Percentiles rank a stretch among this genome's conserved stretches.
Conservation (phyloP, 352 stramenopile genomes). For the Phytophthora podocarpi region DNA sequence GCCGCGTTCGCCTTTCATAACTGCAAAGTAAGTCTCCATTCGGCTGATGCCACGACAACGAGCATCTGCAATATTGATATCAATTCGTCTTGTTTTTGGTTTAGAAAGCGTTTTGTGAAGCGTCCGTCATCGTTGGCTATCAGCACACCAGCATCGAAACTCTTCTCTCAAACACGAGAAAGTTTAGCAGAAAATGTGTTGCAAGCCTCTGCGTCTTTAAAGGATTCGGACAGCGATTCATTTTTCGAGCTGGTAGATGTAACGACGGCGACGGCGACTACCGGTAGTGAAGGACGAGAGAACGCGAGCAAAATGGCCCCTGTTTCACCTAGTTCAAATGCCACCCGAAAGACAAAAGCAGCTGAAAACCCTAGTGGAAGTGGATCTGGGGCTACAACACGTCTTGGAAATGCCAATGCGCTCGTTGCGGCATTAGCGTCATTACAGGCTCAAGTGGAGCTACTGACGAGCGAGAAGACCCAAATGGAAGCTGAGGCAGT, state of each 20-base stretch:
- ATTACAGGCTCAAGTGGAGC: constrained; percentile 25
- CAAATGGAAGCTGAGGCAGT: constrained; percentile 27
- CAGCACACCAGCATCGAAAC: constrained; percentile 17
- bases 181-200: background rate
- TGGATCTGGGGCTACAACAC: constrained; percentile 3
- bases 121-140: constrained; percentile 27
- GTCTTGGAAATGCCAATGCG: constrained; percentile 17
- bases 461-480: constrained; percentile 29
- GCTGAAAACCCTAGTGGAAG: constrained; percentile 6
- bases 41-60: background rate
- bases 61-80: background rate
- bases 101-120: constrained; percentile 31
- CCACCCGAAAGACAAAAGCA: constrained; percentile 7
- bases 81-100: background rate
- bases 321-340: constrained; percentile 1
- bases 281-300: constrained; percentile 1
- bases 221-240: constrained; percentile 5
- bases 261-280: background rate
- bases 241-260: constrained; percentile 1
- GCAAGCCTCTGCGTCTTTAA: background rate
- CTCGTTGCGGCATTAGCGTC: constrained; percentile 27
- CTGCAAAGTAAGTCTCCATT: constrained; percentile 17
- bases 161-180: constrained; percentile 21
- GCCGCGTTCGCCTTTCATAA: constrained; percentile 28
- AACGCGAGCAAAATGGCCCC: background rate